Evolutionary conservation across 208 protist genomes (phyloP).

Genomic region (Porcisia hertigi): DNA sequence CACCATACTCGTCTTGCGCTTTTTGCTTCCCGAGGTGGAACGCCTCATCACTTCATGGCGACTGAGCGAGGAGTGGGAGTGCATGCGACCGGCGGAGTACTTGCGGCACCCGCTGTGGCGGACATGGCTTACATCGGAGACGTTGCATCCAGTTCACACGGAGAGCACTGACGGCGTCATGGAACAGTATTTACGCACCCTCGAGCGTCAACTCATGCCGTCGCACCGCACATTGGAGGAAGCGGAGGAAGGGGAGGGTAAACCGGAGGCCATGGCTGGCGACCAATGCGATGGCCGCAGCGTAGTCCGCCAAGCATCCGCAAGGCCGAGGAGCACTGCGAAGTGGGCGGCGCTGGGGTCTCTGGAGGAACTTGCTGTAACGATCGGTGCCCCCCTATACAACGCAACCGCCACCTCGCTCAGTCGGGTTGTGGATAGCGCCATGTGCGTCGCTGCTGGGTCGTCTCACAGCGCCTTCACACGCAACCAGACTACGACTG

Average conservation of each 20-base stretch:
- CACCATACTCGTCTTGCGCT: conserved; percentile 33
- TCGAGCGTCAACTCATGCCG: conserved; percentile 11
- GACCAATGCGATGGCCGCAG: not conserved
- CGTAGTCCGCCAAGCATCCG: not conserved
- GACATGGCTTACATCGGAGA: conserved; percentile 21
- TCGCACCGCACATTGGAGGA: not conserved
- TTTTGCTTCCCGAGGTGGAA: conserved; percentile 47
- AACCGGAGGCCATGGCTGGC: not conserved
- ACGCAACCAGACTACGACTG: not conserved
- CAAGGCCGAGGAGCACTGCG: not conserved
- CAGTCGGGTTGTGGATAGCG: conserved; percentile 10
- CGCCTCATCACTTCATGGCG: conserved; percentile 53
- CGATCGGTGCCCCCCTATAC: conserved; percentile 25
- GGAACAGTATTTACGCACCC: conserved; percentile 29
- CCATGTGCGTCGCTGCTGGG: conserved; percentile 5
- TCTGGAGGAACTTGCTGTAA: not conserved
- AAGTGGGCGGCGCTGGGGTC: not conserved
- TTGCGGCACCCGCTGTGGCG: conserved; percentile 40
- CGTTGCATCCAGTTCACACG: conserved; percentile 29
- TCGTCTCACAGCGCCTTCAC: conserved; percentile 7
- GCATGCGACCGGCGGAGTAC: conserved; percentile 28
- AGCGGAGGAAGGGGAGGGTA: not conserved
- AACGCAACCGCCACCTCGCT: not conserved
- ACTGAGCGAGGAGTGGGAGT: conserved; percentile 48
- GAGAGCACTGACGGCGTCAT: conserved; percentile 27